Evolutionary conservation across 2,329 filamentous ascomycete genomes (phyloP).

Genomic region (Hymenoscyphus repandus): DNA sequence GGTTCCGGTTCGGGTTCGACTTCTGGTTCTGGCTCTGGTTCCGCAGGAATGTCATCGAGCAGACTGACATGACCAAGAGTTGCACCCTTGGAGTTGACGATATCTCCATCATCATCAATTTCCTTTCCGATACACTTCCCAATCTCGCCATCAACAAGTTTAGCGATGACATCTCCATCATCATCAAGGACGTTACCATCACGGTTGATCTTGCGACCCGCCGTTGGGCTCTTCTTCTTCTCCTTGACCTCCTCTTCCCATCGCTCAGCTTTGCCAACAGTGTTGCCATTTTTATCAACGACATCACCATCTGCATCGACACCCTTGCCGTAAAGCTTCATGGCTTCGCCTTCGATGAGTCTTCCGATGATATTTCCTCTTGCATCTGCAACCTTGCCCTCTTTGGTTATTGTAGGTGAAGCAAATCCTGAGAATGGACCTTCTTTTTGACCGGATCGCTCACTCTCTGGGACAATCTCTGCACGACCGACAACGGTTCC

Average conservation of each 20-base stretch:
- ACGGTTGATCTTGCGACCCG: slow-evolving; percentile 51
- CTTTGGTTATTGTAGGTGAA: slow-evolving; percentile 61
- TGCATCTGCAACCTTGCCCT: slow-evolving; percentile 61
- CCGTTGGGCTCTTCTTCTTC: slow-evolving; percentile 46
- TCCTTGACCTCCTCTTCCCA: slow-evolving; percentile 53
- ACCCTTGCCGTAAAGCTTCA: slow-evolving; percentile 64
- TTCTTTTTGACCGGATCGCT: slow-evolving; percentile 57
- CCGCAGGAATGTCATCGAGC: slow-evolving; percentile 51
- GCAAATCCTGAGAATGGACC: slow-evolving; percentile 64
- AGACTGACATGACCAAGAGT: slow-evolving; percentile 64
- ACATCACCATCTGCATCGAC: slow-evolving; percentile 83
- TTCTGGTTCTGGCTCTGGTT: slow-evolving; percentile 35
- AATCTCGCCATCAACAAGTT: slow-evolving; percentile 62
- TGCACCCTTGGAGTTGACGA: slow-evolving; percentile 62
- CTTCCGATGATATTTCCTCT: slow-evolving; percentile 68
- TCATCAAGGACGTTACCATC: slow-evolving; percentile 55
- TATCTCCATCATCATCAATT: slow-evolving; percentile 66
- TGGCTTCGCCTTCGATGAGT: slow-evolving; percentile 64
- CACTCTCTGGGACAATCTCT: slow-evolving; percentile 59
- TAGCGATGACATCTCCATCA: slow-evolving; percentile 57
- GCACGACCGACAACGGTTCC: slow-evolving; percentile 64
- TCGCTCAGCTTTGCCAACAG: slow-evolving; percentile 52
- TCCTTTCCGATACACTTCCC: slow-evolving; percentile 62
- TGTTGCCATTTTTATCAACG: slow-evolving; percentile 66
- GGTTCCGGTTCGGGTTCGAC: slow-evolving; percentile 42